phyloP scores from a whole-genome alignment of 495 filamentous ascomycete species.

The Symbiotaphrina buchneri region DNA sequence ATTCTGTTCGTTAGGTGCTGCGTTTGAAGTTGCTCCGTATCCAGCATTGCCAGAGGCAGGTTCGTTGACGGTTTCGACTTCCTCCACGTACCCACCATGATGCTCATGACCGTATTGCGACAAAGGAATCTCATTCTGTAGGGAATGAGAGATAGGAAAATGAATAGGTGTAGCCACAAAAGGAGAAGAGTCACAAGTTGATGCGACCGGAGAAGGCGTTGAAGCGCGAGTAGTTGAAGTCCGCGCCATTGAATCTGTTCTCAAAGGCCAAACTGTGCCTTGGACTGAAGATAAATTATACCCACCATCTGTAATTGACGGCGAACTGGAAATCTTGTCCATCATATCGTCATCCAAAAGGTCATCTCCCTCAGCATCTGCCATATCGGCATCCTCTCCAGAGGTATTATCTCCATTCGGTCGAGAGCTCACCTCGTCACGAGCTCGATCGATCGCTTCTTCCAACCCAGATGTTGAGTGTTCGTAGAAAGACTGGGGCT shows the following conservation, averaged over 20 bases:
- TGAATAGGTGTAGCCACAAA: constrained; percentile 24
- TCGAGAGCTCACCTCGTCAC: background rate
- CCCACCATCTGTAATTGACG: constrained; percentile 97
- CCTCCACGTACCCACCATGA: constrained; percentile 28
- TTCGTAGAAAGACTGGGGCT: too few species aligned
- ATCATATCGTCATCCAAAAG: constrained; percentile 73
- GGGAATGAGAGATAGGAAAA: constrained; percentile 15
- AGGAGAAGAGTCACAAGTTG: constrained; percentile 23
- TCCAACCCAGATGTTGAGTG: too few species aligned
- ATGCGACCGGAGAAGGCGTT: constrained; percentile 11
- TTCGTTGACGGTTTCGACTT: constrained; percentile 4
- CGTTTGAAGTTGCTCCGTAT: too few species aligned
- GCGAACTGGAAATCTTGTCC: constrained; percentile 95
- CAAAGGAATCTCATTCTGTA: constrained; percentile 9
- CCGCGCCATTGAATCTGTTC: constrained; percentile 13
- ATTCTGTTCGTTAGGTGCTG: too few species aligned
- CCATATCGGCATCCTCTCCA: constrained; percentile 44
- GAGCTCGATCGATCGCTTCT: too few species aligned
- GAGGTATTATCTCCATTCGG: background rate
- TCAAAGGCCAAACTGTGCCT: constrained; percentile 16
- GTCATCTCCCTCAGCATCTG: constrained; percentile 53
- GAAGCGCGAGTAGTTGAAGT: background rate
- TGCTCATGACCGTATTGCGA: constrained; percentile 31
- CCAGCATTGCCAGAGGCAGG: too few species aligned
- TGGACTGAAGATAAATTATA: constrained; percentile 16